Percentiles rank a stretch among this genome's conserved stretches.
These are phyloP conservation scores for Triadica sebifera DNA, from an alignment of 345 rosid genomes.

Conservation along the genomic window DNA sequence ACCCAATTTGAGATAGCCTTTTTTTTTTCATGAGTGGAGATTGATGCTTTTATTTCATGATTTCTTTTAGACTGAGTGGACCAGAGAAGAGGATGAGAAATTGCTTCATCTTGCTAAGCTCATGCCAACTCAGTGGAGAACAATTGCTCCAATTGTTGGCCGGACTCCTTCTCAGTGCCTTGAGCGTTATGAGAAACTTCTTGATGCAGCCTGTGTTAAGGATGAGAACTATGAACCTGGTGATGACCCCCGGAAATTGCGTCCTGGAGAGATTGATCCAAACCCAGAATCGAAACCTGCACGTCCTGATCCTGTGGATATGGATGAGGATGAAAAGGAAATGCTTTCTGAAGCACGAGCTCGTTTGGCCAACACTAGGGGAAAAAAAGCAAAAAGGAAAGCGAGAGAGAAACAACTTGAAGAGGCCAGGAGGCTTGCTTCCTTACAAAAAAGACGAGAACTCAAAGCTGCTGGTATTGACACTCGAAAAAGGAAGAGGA, in stretches of 20 bases:
- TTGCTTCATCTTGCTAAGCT: constrained; percentile 98
- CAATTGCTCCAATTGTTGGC: constrained; percentile 98
- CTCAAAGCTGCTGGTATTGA: constrained; percentile 98
- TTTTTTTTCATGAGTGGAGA: background rate
- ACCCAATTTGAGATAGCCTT: background rate
- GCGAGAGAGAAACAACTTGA: constrained; percentile 99
- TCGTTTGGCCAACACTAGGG: constrained; percentile 89
- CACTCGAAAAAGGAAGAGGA: constrained; percentile 72
- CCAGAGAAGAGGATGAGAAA: constrained; percentile 98
- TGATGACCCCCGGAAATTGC: constrained; percentile 93
- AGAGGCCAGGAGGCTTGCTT: constrained; percentile 99
- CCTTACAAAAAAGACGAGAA: constrained; percentile 94
- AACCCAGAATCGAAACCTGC: constrained; percentile 99
- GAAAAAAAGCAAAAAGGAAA: constrained; percentile 96
- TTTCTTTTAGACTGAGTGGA: constrained; percentile 88
- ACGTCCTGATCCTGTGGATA: constrained; percentile 98
- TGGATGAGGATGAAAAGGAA: constrained; percentile 99
- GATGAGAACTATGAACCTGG: constrained; percentile 94
- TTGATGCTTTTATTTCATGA: background rate
- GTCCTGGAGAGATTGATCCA: constrained; percentile 99
- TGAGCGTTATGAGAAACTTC: constrained; percentile 95
- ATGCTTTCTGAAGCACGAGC: constrained; percentile 99
- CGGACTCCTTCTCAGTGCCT: constrained; percentile 99
- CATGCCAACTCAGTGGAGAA: constrained; percentile 98
- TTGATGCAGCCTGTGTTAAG: constrained; percentile 95